A percentile compares a stretch with the other conserved stretches of the same genome.
phyloP scores from a whole-genome alignment of 2,329 filamentous ascomycete species.

The Aspergillus pseudoterreus region DNA sequence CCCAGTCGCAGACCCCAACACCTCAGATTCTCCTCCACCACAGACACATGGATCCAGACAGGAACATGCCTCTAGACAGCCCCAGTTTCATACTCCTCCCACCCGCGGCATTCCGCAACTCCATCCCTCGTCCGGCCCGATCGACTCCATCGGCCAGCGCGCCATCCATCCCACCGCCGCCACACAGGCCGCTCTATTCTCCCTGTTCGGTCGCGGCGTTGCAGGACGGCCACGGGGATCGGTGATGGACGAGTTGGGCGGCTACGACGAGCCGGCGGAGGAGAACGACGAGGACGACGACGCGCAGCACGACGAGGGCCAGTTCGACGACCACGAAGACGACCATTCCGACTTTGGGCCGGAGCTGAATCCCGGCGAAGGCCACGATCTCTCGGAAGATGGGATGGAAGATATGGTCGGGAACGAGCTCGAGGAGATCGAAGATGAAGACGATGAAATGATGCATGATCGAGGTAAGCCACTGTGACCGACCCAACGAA shows the following conservation, averaged over 20 bases:
- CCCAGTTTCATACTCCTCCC: conserved; percentile 32
- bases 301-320: conserved; percentile 11
- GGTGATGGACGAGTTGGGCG: conserved; percentile 5
- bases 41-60: conserved; percentile 2
- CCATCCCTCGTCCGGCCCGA: conserved; percentile 24
- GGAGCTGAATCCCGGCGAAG: conserved; percentile 5
- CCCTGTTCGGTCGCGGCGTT: conserved; percentile 16
- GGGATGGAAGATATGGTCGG: conserved; percentile 15
- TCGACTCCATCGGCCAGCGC: conserved; percentile 17
- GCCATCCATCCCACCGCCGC: conserved; percentile 14
- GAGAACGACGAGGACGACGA: conserved; percentile 16
- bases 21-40: not conserved
- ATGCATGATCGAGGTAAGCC: conserved; percentile 32
- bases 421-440: conserved; percentile 20
- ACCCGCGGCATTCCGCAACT: conserved; percentile 25
- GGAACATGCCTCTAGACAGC: not conserved
- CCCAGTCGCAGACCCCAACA: not conserved
- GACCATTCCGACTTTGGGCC: not conserved
- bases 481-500: not conserved
- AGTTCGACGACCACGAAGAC: conserved; percentile 17
- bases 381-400: conserved; percentile 18
- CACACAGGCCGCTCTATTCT: conserved; percentile 22
- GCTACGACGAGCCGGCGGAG: not conserved
- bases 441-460: conserved; percentile 30
- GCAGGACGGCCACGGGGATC: conserved; percentile 5